Conservation (phyloP, 306 rosid species). For the Abrus precatorius region DNA sequence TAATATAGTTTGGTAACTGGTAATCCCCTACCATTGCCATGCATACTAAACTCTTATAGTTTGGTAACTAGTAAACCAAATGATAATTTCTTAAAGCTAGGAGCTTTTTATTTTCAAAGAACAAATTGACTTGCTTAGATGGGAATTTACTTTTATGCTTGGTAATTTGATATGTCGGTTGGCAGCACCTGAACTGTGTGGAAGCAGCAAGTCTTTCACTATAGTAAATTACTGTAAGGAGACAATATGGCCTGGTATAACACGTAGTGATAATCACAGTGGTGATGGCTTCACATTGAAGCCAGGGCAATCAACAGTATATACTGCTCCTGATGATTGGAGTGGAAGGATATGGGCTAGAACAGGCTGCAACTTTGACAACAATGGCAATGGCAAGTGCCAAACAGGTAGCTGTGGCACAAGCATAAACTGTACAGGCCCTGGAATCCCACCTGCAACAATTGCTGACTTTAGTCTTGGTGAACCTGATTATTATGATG, state of each 20-base stretch:
- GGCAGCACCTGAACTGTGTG: conserved; percentile 47
- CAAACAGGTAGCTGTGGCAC: conserved; percentile 69
- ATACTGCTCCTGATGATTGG: conserved; percentile 59
- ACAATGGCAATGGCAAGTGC: conserved; percentile 62
- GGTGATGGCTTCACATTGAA: conserved; percentile 61
- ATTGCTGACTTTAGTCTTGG: conserved; percentile 69
- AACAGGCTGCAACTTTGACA: conserved; percentile 72
- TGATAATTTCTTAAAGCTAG: not conserved
- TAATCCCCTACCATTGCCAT: not conserved
- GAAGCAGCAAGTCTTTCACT: conserved; percentile 57
- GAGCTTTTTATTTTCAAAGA: not conserved
- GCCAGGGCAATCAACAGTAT: conserved; percentile 57
- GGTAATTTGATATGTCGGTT: conserved; percentile 27
- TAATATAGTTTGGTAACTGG: not conserved
- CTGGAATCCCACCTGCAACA: conserved; percentile 61
- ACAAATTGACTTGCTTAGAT: not conserved
- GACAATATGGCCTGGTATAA: conserved; percentile 71
- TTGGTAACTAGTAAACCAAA: not conserved
- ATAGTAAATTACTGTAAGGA: conserved; percentile 69
- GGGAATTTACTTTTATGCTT: not conserved
- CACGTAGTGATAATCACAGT: conserved; percentile 58
- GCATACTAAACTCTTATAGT: not conserved
- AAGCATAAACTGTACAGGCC: conserved; percentile 59
- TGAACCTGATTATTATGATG: conserved; percentile 62
- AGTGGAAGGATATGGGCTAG: conserved; percentile 72